Evolutionary conservation across 2,329 filamentous ascomycete genomes (phyloP).

Genomic region (Alternaria rosae): DNA sequence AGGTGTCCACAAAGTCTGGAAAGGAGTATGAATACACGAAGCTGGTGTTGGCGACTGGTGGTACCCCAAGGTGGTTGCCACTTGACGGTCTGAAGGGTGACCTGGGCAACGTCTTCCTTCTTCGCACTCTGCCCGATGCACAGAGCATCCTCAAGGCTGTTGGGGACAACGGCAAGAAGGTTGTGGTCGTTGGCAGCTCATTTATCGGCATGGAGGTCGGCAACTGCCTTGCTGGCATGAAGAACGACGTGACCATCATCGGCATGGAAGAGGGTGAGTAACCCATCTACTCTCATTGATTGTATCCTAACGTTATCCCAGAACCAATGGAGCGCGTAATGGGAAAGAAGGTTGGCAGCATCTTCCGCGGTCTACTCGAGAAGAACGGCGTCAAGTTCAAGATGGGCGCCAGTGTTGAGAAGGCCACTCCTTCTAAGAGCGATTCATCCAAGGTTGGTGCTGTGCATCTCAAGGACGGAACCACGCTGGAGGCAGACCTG

Average conservation of each 20-base stretch:
- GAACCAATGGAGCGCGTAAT: constrained; percentile 86
- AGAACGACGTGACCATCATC: constrained; percentile 84
- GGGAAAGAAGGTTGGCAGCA: constrained; percentile 78
- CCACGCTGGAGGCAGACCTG: constrained; percentile 81
- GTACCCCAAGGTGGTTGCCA: constrained; percentile 76
- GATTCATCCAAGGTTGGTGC: constrained; percentile 78
- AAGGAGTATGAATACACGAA: constrained; percentile 81
- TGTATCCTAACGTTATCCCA: constrained; percentile 21
- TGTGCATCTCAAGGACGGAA: constrained; percentile 85
- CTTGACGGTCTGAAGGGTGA: constrained; percentile 82
- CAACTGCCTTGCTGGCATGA: constrained; percentile 75
- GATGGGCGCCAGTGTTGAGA: constrained; percentile 81
- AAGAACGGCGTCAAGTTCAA: constrained; percentile 89
- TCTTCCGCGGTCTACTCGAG: constrained; percentile 81
- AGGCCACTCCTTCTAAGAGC: constrained; percentile 74
- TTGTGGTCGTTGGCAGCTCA: constrained; percentile 89
- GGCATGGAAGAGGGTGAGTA: constrained; percentile 75
- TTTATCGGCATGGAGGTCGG: constrained; percentile 99
- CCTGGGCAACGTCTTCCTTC: constrained; percentile 83
- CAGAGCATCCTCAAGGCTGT: constrained; percentile 81
- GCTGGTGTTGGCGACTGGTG: constrained; percentile 88
- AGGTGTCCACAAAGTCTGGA: constrained; percentile 76
- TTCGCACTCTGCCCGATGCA: constrained; percentile 79
- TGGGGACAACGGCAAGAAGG: constrained; percentile 83
- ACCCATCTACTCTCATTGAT: not conserved